Percentiles rank a stretch among this genome's conserved stretches.
Conservation (phyloP, 148 eudicot species). For the Silene uniflora region DNA sequence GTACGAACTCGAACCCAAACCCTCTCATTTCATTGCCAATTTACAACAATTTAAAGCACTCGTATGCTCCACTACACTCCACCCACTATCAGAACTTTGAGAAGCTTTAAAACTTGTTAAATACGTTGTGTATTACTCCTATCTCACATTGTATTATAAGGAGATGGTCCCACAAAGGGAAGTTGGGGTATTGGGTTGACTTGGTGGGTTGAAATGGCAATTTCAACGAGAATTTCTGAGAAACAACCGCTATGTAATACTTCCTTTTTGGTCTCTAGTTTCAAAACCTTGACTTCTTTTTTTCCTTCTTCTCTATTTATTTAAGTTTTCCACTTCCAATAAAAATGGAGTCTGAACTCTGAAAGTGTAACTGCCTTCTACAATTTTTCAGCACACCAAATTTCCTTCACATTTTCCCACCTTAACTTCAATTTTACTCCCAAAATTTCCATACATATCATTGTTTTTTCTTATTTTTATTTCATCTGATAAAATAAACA, state of each 20-base stretch:
- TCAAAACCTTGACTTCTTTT: neutral
- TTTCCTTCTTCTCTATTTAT: neutral
- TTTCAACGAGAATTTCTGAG: neutral
- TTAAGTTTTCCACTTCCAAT: neutral
- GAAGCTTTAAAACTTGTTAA: too few species aligned
- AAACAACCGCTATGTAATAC: neutral
- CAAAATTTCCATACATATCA: neutral
- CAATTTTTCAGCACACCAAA: neutral
- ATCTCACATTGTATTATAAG: too few species aligned
- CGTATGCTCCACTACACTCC: too few species aligned
- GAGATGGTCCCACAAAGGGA: too few species aligned
- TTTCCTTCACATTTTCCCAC: slow-evolving; percentile 15
- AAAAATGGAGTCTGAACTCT: neutral
- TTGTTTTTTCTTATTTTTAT: neutral
- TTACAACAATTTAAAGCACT: too few species aligned
- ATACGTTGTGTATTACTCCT: too few species aligned
- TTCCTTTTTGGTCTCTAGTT: neutral
- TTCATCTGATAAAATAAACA: neutral
- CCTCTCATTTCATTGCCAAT: too few species aligned
- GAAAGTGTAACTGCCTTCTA: neutral
- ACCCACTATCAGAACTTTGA: too few species aligned
- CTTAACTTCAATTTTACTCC: neutral
- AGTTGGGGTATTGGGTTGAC: neutral
- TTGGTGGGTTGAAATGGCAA: neutral
- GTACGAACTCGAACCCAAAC: too few species aligned